Conservation (phyloP, 495 filamentous ascomycete genomes). For the Penicillium waksmanii region DNA sequence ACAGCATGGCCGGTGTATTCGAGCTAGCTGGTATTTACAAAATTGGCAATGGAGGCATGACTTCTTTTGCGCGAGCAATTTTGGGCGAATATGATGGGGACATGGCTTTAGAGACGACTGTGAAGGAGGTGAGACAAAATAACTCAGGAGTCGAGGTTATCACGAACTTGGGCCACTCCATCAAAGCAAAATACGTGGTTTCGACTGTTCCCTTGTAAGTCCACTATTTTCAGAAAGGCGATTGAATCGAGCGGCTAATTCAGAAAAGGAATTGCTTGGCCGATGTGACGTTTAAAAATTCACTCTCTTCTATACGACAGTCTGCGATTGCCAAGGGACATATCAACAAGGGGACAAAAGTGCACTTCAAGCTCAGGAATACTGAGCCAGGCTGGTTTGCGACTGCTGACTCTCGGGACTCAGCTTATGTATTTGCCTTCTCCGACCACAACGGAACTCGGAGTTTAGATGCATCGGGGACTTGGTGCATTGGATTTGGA, state of each 20-base stretch:
- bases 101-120: slow-evolving; percentile 21
- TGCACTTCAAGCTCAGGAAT: slow-evolving; percentile 27
- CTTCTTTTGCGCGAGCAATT: slow-evolving; percentile 19
- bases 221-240: no score
- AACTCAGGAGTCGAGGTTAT: background rate
- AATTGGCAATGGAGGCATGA: slow-evolving; percentile 21
- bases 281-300: background rate
- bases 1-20: slow-evolving; percentile 15
- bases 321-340: slow-evolving; percentile 25
- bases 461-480: slow-evolving; percentile 2
- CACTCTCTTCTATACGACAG: slow-evolving; percentile 23
- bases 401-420: slow-evolving; percentile 10
- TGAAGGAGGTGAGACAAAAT: slow-evolving; percentile 13
- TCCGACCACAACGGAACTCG: slow-evolving; percentile 31
- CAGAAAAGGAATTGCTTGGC: background rate
- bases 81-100: slow-evolving; percentile 18
- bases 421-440: slow-evolving; percentile 24
- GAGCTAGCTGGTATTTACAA: slow-evolving; percentile 22
- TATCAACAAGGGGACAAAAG: slow-evolving; percentile 31
- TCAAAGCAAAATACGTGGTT: background rate
- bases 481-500: slow-evolving; percentile 3
- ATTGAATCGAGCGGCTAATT: background rate
- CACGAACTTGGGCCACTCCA: background rate
- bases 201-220: background rate
- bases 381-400: slow-evolving; percentile 16